Evolutionary conservation across 371 early-diverging fungal genomes (phyloP).

Genomic region (Mucor irregularis): DNA sequence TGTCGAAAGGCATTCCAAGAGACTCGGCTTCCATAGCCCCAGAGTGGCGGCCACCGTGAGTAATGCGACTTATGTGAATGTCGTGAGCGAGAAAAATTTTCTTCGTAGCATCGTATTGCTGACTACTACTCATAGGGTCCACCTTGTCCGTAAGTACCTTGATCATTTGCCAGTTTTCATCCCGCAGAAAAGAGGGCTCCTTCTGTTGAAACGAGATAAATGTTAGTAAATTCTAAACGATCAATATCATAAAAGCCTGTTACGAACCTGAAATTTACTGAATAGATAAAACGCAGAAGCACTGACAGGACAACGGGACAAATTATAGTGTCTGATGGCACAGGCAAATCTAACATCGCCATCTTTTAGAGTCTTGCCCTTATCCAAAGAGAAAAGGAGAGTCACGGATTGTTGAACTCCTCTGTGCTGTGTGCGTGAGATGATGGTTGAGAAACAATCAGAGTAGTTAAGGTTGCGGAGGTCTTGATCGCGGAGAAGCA

Average conservation of each 20-base stretch:
- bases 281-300: conserved; percentile 8
- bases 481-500: too few relatives aligned
- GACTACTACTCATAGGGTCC: background rate
- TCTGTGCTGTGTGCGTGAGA: too few relatives aligned
- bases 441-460: too few relatives aligned
- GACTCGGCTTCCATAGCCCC: conserved; percentile 2
- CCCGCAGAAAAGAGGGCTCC: too few relatives aligned
- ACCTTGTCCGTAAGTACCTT: background rate
- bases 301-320: conserved; percentile 6
- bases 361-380: too few relatives aligned
- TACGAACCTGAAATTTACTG: background rate
- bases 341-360: conserved; percentile 1
- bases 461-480: too few relatives aligned
- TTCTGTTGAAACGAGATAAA: too few relatives aligned
- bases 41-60: background rate
- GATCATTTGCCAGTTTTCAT: background rate
- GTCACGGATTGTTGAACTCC: too few relatives aligned
- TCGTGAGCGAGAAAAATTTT: background rate
- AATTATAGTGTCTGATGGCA: conserved; percentile 1
- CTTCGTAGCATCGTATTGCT: background rate
- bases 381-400: too few relatives aligned
- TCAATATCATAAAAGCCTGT: background rate
- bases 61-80: background rate
- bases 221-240: too few relatives aligned
- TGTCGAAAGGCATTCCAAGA: background rate